Evolutionary conservation across 1,139 yeast genomes (phyloP).

Genomic region (Candida glucosophila): DNA sequence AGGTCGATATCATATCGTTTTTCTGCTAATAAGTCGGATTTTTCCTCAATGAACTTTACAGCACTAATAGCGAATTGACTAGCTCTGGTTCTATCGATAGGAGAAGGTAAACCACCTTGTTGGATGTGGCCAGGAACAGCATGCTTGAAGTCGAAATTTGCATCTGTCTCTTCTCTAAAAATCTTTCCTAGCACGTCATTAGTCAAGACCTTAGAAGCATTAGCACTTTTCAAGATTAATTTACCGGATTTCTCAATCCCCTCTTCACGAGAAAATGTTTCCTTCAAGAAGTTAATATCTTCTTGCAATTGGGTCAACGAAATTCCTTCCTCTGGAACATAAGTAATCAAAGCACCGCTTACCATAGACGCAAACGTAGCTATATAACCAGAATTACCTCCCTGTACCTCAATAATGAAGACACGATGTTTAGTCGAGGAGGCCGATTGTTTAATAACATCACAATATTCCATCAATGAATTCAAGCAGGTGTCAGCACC

Average conservation of each 20-base stretch:
- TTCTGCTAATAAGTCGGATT: constrained; percentile 11
- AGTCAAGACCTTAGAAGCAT: constrained; percentile 74
- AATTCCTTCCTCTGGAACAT: constrained; percentile 67
- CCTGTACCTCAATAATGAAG: constrained; percentile 79
- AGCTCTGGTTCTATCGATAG: constrained; percentile 89
- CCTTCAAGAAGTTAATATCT: constrained; percentile 51
- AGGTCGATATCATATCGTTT: constrained; percentile 23
- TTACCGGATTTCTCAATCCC: constrained; percentile 73
- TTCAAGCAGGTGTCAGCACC: constrained; percentile 78
- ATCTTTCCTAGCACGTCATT: constrained; percentile 79
- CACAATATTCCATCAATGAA: constrained; percentile 67
- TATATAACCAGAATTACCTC: constrained; percentile 75
- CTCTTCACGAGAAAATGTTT: constrained; percentile 46
- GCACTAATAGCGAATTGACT: constrained; percentile 86
- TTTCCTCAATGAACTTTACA: constrained; percentile 71
- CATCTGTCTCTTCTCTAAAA: constrained; percentile 66
- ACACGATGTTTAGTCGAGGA: constrained; percentile 72
- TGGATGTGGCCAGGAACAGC: constrained; percentile 98
- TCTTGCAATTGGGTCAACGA: constrained; percentile 49
- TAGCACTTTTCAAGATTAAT: constrained; percentile 74
- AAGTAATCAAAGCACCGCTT: constrained; percentile 67
- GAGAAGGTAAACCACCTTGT: constrained; percentile 94
- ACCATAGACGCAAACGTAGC: constrained; percentile 63
- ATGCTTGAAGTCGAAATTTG: constrained; percentile 81
- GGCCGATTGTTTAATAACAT: constrained; percentile 71